Evolutionary conservation across 2,329 filamentous ascomycete genomes (phyloP).

Genomic region (Lecanicillium sp.): DNA sequence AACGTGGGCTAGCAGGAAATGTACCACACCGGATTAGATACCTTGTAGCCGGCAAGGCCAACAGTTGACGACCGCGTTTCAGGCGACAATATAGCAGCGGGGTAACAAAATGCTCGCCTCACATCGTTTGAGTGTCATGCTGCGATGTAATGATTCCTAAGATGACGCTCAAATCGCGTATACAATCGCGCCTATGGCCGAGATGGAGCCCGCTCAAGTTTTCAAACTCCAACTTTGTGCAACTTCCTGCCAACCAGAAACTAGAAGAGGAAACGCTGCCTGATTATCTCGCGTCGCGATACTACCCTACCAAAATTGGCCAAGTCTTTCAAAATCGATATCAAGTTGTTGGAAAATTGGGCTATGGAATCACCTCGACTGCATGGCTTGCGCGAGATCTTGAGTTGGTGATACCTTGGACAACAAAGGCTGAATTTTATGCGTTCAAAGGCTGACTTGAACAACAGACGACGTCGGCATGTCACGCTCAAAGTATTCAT

Average conservation of each 20-base stretch:
- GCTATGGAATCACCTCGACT: conserved; percentile 13
- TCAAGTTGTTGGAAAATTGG: conserved; percentile 16
- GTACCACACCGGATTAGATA: no score
- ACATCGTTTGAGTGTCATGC: no score
- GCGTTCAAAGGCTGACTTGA: not conserved
- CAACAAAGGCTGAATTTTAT: no score
- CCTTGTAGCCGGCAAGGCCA: no score
- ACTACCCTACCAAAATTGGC: conserved; percentile 15
- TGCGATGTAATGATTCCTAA: no score
- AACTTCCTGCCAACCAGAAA: not conserved
- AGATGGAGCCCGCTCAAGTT: not conserved
- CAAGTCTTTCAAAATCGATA: conserved; percentile 13
- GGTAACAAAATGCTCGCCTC: no score
- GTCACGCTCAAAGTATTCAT: conserved; percentile 1
- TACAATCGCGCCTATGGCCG: no score
- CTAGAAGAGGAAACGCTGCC: conserved; percentile 18
- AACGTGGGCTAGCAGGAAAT: no score
- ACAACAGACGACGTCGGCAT: not conserved
- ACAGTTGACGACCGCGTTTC: no score
- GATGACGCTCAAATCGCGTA: not conserved
- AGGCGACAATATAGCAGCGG: no score
- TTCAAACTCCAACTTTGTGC: conserved; percentile 1
- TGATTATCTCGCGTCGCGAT: conserved; percentile 13
- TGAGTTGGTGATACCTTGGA: no score
- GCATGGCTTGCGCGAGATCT: conserved; percentile 7